phyloP scores from a whole-genome alignment of 768 basidiomycete genomes.

The Boletus speciosus region DNA sequence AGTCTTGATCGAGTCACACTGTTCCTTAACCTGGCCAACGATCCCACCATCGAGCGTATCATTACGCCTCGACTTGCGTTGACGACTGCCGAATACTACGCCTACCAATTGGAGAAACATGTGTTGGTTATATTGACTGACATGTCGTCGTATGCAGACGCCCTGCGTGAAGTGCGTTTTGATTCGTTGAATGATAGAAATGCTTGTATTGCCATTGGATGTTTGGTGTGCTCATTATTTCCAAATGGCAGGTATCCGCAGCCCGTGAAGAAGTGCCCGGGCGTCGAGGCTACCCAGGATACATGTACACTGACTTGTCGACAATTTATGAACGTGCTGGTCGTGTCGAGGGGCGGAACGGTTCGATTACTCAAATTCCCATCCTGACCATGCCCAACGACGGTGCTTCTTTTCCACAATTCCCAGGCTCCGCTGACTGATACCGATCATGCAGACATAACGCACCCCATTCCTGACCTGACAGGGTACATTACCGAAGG shows the following conservation, averaged over 20 bases:
- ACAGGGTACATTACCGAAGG: slow-evolving; percentile 99
- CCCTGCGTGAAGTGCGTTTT: slow-evolving; percentile 78
- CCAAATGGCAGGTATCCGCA: slow-evolving; percentile 66
- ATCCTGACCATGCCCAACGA: slow-evolving; percentile 99
- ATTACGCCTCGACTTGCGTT: slow-evolving; percentile 97
- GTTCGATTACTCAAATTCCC: slow-evolving; percentile 99
- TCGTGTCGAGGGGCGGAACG: slow-evolving; percentile 95
- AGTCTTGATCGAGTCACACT: slow-evolving; percentile 95
- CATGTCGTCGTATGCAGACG: slow-evolving; percentile 98
- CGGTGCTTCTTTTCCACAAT: slow-evolving; percentile 50
- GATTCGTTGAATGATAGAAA: slow-evolving; percentile 15
- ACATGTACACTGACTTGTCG: slow-evolving; percentile 99
- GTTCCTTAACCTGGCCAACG: slow-evolving; percentile 98
- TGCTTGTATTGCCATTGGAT: not conserved
- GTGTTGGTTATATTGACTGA: slow-evolving; percentile 98
- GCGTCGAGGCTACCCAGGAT: slow-evolving; percentile 96
- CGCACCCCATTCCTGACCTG: slow-evolving; percentile 99
- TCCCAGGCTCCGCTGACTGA: slow-evolving; percentile 24
- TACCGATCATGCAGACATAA: slow-evolving; percentile 71
- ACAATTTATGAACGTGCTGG: slow-evolving; percentile 99
- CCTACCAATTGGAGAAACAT: slow-evolving; percentile 99
- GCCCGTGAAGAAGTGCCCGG: slow-evolving; percentile 99
- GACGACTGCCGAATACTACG: slow-evolving; percentile 99
- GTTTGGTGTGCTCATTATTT: slow-evolving; percentile 3
- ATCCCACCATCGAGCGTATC: slow-evolving; percentile 99